Conservation (phyloP, 352 stramenopile species). For the Phytophthora ohioensis region DNA sequence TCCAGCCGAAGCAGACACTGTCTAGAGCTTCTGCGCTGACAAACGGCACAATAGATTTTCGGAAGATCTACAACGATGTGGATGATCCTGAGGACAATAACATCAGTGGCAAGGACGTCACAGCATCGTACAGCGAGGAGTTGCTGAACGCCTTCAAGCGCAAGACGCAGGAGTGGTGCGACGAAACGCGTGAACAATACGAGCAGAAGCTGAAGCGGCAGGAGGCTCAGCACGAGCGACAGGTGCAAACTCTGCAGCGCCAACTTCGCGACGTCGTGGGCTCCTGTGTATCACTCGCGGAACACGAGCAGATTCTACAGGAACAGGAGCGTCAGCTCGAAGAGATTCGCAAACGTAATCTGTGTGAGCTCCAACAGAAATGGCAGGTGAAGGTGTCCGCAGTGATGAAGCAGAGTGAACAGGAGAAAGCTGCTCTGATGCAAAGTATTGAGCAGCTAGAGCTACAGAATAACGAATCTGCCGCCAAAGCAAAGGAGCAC, state of each 20-base stretch:
- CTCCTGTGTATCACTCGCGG: slow-evolving; percentile 56
- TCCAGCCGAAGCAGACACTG: slow-evolving; percentile 1
- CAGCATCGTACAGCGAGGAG: slow-evolving; percentile 22
- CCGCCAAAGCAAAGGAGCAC: slow-evolving; percentile 32
- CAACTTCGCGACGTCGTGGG: slow-evolving; percentile 56
- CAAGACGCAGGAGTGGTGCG: slow-evolving; percentile 59
- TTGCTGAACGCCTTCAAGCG: slow-evolving; percentile 42
- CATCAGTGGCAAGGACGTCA: not conserved
- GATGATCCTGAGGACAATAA: slow-evolving; percentile 8
- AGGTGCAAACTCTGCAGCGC: slow-evolving; percentile 47
- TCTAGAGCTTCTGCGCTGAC: slow-evolving; percentile 10
- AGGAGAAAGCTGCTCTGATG: slow-evolving; percentile 31
- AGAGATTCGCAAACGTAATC: slow-evolving; percentile 38
- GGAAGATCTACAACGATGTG: not conserved
- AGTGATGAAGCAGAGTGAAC: slow-evolving; percentile 20
- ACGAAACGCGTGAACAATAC: slow-evolving; percentile 65
- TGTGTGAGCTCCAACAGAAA: slow-evolving; percentile 38
- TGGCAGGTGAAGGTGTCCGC: slow-evolving; percentile 32
- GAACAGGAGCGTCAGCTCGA: slow-evolving; percentile 39
- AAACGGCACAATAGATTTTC: not conserved
- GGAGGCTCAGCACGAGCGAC: slow-evolving; percentile 53
- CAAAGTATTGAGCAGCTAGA: slow-evolving; percentile 50
- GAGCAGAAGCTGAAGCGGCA: slow-evolving; percentile 56
- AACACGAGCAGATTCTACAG: slow-evolving; percentile 61
- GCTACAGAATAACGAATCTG: slow-evolving; percentile 39